phyloP scores from a whole-genome alignment of 129 eudicot genomes.

The Chrysanthemum makinoi region DNA sequence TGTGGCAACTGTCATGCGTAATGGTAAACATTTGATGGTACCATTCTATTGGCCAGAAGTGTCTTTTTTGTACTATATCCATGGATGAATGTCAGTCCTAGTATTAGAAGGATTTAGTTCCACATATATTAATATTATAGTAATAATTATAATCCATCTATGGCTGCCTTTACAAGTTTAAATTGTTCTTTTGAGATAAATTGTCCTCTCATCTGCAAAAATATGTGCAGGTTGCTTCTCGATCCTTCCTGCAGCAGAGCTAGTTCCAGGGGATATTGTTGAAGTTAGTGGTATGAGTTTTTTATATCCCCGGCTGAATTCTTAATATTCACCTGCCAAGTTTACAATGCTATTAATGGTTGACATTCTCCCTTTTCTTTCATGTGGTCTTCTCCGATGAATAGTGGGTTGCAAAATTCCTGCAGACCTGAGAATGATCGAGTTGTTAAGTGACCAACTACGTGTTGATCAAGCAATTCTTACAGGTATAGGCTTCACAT shows the following conservation, averaged over 20 bases:
- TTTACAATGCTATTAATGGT: slow-evolving; percentile 2
- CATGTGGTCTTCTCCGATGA: slow-evolving; percentile 17
- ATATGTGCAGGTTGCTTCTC: slow-evolving; percentile 80
- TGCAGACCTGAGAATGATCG: slow-evolving; percentile 96
- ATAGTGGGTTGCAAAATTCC: slow-evolving; percentile 97
- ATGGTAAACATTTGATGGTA: slow-evolving; percentile 50
- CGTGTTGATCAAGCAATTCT: slow-evolving; percentile 99
- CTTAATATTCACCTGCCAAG: not conserved
- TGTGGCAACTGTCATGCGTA: slow-evolving; percentile 90
- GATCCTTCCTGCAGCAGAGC: slow-evolving; percentile 87
- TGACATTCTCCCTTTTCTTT: slow-evolving; percentile 16
- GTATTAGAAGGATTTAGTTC: too few relatives aligned
- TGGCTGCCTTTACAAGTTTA: too few relatives aligned
- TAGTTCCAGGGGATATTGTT: slow-evolving; percentile 97
- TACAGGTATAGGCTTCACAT: slow-evolving; percentile 56
- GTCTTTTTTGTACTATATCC: too few relatives aligned
- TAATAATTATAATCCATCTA: too few relatives aligned
- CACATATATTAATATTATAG: too few relatives aligned
- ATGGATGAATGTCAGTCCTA: too few relatives aligned
- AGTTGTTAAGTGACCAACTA: slow-evolving; percentile 72
- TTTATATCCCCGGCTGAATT: slow-evolving; percentile 4
- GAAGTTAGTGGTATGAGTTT: slow-evolving; percentile 86
- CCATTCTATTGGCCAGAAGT: not conserved
- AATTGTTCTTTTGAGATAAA: too few relatives aligned
- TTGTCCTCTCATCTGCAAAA: too few relatives aligned